Evolutionary conservation across 1,139 yeast species (phyloP), one percentile per base, ranked within the genome.

Genomic region (Suhomyces terraborum): DNA sequence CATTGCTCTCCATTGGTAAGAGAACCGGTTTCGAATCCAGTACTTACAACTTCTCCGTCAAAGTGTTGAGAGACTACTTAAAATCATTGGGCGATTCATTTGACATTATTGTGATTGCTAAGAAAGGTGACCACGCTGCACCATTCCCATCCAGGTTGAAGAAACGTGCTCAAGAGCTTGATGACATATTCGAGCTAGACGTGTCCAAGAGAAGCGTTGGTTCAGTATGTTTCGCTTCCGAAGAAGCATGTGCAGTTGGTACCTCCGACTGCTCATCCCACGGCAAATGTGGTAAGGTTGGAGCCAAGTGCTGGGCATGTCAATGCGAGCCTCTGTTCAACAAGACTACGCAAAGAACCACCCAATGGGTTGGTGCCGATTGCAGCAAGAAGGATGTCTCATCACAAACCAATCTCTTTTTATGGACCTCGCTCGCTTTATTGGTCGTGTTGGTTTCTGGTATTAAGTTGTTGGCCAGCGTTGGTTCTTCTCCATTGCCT

Each of bases 371-470:
- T 3, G 93, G 93, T 23, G 61, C 55, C 43, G 79, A 80, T 47
- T 84, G 93, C 61, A 69, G 76, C 51, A 82, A 84, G 70, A 73
- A 70, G 55, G 89, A 85, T 53, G 73, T 83, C 44, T 73, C 84
- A 32, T 71, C 77, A 1, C 80, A 80, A 58, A 81, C 85, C 48
- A 78, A 84, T 54, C 69, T 85, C 53, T 72, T 84, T 51, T 73
- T 84, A 50, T 84, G 91, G 88, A 73, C 87, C 3, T 62, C 75
- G 7, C 50, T 84, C 17, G 75, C 73, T 2, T 60, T 82, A 38
- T 41, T 73, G 23, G 61, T 68, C 8, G 58, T 77, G 17, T 62
- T 79, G 41, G 78, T 61, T 31, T 77, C 74, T 13, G 87, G 84
- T 30, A 62, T 82, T 43, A 72, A 77, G 52, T 68, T 83, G 44